phyloP scores from a whole-genome alignment of 768 basidiomycete species.

The Leccinum pellstonianum region DNA sequence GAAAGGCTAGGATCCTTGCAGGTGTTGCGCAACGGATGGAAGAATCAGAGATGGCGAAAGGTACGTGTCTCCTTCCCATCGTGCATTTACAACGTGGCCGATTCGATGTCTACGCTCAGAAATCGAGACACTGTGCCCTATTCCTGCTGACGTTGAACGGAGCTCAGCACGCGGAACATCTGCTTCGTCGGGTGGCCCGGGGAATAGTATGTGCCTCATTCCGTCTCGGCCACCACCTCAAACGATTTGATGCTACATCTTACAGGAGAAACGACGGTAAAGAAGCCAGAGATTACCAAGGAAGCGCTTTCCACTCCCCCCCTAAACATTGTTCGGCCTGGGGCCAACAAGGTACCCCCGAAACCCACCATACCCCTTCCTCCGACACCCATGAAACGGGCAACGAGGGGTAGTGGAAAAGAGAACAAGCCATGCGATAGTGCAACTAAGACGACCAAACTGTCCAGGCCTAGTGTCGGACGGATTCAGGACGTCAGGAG shows the following conservation, averaged over 20 bases:
- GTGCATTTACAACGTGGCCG: neutral
- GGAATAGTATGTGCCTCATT: constrained; percentile 6
- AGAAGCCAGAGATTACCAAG: neutral
- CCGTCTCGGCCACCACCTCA: neutral
- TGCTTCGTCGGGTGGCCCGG: neutral
- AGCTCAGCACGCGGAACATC: neutral
- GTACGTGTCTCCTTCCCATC: neutral
- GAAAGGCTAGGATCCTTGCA: neutral
- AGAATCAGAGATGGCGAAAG: constrained; percentile 3
- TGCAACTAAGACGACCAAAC: constrained; percentile 3
- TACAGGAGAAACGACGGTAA: constrained; percentile 7
- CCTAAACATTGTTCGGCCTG: constrained; percentile 4
- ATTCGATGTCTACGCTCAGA: constrained; percentile 1
- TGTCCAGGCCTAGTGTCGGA: constrained; percentile 7
- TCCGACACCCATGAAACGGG: constrained; percentile 1
- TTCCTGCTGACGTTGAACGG: neutral
- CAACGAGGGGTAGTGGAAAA: constrained; percentile 9
- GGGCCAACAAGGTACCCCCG: constrained; percentile 9
- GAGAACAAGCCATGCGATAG: constrained; percentile 14
- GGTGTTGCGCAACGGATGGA: neutral
- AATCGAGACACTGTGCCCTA: neutral
- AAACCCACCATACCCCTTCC: constrained; percentile 5
- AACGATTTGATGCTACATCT: neutral
- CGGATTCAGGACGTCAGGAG: neutral
- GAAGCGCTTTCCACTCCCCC: neutral